These are phyloP conservation scores for Macaranga tanarius DNA, from an alignment of 441 rosid species.

Conservation along the genomic window DNA sequence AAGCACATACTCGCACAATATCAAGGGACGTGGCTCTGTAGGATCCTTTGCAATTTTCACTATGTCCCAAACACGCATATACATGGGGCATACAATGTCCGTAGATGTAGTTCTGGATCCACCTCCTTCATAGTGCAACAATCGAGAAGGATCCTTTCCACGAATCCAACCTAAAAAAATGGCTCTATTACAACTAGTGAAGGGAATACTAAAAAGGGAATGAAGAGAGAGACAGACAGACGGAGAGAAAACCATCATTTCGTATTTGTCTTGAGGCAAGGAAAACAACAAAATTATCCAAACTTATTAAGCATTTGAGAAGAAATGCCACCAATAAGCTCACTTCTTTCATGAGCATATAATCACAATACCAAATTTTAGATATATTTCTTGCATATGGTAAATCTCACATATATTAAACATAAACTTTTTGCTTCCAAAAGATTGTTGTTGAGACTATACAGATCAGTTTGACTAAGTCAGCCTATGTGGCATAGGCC, in stretches of 20 bases:
- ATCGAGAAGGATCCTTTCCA: conserved; percentile 76
- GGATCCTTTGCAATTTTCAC: conserved; percentile 91
- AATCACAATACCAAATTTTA: background rate
- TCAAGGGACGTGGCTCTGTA: conserved; percentile 85
- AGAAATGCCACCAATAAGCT: background rate
- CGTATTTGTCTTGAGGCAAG: background rate
- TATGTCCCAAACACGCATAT: conserved; percentile 98
- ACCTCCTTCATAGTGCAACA: conserved; percentile 96
- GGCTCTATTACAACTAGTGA: conserved; percentile 22
- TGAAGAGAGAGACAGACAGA: conserved; percentile 5
- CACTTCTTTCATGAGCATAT: background rate
- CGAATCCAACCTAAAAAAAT: conserved; percentile 79
- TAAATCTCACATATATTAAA: background rate
- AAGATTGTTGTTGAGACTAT: background rate
- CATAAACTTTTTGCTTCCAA: background rate
- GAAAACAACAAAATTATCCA: background rate
- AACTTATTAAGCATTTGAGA: background rate
- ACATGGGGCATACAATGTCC: conserved; percentile 96
- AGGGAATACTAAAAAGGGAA: conserved; percentile 13
- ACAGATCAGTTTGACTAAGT: background rate
- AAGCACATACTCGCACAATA: conserved; percentile 91
- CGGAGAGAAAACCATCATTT: background rate
- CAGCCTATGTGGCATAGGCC: background rate
- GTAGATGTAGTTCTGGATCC: conserved; percentile 92
- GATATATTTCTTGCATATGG: background rate